phyloP scores from a whole-genome alignment of 2,329 filamentous ascomycete genomes.

The Colletotrichum sp. region DNA sequence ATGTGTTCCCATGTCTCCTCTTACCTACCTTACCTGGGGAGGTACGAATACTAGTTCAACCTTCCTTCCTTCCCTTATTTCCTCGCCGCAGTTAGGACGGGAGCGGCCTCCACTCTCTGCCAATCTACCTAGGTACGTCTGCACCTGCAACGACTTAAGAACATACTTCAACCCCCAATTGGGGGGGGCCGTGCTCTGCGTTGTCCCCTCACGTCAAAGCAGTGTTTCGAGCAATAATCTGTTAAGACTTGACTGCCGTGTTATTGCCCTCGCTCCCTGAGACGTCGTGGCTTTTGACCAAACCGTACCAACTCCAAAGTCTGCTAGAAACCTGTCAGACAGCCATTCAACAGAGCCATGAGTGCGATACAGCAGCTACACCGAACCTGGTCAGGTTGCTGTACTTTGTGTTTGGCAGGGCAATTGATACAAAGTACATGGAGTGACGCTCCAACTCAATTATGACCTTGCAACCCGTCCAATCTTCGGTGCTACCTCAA shows the following conservation, averaged over 20 bases:
- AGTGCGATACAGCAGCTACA: background rate
- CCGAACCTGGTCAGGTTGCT: background rate
- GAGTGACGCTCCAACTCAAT: background rate
- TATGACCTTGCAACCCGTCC: background rate
- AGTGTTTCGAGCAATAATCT: conserved; percentile 16
- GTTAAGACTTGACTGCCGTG: background rate
- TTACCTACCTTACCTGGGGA: background rate
- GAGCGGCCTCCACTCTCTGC: background rate
- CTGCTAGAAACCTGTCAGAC: background rate
- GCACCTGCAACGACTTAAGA: background rate
- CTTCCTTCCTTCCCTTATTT: background rate
- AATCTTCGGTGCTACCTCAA: conserved; percentile 7
- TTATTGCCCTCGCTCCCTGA: background rate
- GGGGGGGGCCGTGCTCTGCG: conserved; percentile 7
- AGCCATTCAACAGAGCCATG: background rate
- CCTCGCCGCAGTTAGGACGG: background rate
- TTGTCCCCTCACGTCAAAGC: conserved; percentile 16
- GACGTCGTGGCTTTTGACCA: background rate
- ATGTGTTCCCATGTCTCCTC: background rate
- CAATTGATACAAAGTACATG: background rate
- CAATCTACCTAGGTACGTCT: background rate
- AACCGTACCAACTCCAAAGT: background rate
- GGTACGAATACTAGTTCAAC: background rate
- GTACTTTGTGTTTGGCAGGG: background rate
- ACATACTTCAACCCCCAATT: background rate